These are phyloP conservation scores for Athelia sp. DNA, from an alignment of 1,284 basidiomycete species.

Conservation along the genomic window DNA sequence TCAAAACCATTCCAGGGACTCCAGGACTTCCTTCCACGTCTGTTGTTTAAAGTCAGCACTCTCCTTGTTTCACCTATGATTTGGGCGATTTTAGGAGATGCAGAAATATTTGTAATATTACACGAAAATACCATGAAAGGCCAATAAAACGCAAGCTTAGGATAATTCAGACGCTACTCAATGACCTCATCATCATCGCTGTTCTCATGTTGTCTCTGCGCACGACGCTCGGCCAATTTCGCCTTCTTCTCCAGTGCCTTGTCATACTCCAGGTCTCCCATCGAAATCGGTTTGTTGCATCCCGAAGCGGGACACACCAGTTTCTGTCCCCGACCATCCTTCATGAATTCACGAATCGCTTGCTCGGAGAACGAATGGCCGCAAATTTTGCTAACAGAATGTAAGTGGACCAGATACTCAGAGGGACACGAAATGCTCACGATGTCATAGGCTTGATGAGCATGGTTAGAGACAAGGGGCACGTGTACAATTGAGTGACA, in stretches of 20 bases:
- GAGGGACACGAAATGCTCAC: conserved; percentile 33
- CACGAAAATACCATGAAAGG: no score
- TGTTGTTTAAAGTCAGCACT: background rate
- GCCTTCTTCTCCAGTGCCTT: conserved; percentile 57
- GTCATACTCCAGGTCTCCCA: conserved; percentile 47
- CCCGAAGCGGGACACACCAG: conserved; percentile 67
- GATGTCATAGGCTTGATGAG: conserved; percentile 71
- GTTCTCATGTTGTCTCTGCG: conserved; percentile 42
- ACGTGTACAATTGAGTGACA: conserved; percentile 74
- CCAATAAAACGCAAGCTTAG: no score
- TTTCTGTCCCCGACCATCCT: conserved; percentile 19
- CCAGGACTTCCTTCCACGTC: no score
- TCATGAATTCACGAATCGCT: conserved; percentile 56
- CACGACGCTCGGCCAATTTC: conserved; percentile 47
- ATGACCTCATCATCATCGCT: conserved; percentile 53
- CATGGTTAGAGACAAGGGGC: conserved; percentile 65
- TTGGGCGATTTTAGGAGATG: background rate
- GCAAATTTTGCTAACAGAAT: conserved; percentile 46
- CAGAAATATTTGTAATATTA: background rate
- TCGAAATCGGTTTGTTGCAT: conserved; percentile 52
- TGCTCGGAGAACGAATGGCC: conserved; percentile 67
- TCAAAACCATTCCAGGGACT: no score
- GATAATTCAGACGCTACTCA: conserved; percentile 35
- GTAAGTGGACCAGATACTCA: conserved; percentile 6
- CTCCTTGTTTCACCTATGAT: background rate